Percentiles rank a stretch among this genome's conserved stretches.
Evolutionary conservation across 2,329 filamentous ascomycete species (phyloP).

Genomic region (Akanthomyces uredinophilus): DNA sequence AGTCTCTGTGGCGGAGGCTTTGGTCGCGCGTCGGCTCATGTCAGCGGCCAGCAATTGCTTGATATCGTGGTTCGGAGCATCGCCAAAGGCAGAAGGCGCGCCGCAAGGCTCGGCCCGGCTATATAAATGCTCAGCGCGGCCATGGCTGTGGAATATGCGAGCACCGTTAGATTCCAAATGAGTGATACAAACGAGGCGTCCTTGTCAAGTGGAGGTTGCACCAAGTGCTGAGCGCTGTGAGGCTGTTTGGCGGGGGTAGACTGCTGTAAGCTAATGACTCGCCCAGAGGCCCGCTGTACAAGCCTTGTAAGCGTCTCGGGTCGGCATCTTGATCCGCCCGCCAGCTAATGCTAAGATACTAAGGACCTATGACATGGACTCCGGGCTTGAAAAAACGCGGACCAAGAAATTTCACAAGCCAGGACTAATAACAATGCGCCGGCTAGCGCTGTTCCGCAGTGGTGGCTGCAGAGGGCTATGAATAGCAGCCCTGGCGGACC

Average conservation of each 20-base stretch:
- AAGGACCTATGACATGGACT: too few species aligned
- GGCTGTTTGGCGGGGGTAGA: neutral
- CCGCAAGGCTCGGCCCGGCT: neutral
- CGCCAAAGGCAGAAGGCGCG: neutral
- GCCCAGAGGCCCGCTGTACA: neutral
- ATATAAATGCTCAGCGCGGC: neutral
- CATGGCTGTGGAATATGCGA: neutral
- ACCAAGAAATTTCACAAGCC: neutral
- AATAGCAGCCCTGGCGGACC: neutral
- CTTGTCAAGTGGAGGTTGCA: neutral
- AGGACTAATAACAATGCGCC: neutral
- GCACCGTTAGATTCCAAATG: constrained; percentile 2
- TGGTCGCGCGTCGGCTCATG: constrained; percentile 4
- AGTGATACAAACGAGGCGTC: neutral
- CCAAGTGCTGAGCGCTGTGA: neutral
- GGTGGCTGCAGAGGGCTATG: neutral
- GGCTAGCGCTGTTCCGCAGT: neutral
- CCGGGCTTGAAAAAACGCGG: too few species aligned
- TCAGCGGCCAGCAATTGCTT: neutral
- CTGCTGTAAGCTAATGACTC: neutral
- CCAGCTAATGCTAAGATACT: neutral
- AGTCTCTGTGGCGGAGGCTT: neutral
- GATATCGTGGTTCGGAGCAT: neutral
- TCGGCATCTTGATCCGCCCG: neutral
- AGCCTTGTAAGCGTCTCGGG: neutral